Evolutionary conservation across 306 rosid genomes (phyloP), one percentile per base, ranked within the genome.

Genomic region (Glycine soja): DNA sequence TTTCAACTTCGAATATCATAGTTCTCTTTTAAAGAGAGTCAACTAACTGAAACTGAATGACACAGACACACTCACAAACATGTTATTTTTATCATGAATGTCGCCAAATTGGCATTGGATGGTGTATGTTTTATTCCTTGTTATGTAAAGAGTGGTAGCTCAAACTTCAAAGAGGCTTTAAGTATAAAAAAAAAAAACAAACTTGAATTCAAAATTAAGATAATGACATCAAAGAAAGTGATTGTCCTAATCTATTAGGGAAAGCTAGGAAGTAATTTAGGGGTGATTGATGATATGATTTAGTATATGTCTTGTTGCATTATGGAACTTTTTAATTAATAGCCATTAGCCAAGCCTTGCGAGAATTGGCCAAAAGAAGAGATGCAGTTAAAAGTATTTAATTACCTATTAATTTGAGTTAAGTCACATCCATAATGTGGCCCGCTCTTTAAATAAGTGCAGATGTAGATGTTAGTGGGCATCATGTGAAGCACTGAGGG

Each of bases 391-490:
- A 84, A 77, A 81, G 46, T 75, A 74, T 52, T 38, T 38, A 38
- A 4, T 65, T 57, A 80, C 34, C 9, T 24, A 72, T 75, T 63
- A 77, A 79, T 48, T 79, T 79, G 46, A 36, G 84, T 86, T 59
- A 73, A 88, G 92, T 76, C 92, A 75, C 88, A 84, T 90, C 92
- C 47, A 53, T 1, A 43, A 57, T 66, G 75, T 81, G 92, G 71
- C 79, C 90, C 87, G 10, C 83, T 84, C 69, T 74, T 85, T 47
- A 87, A 3, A 81, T 89, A 76, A 84, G 81, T 75, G 59, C 38
- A 69, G 89, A 79, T 85, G 82, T 52, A 66, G 83, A 80, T 77
- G 88, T 79, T 83, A 84, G 90, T 89, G 91, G 92, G 88, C 71
- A 82, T 73, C 90, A 85, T 86, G 90, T 89, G 90, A 45, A 82